Percentiles rank a stretch among this genome's conserved stretches.
These are phyloP conservation scores for Osmanthus fragrans DNA, from an alignment of 257 asterid genomes.

Conservation along the genomic window DNA sequence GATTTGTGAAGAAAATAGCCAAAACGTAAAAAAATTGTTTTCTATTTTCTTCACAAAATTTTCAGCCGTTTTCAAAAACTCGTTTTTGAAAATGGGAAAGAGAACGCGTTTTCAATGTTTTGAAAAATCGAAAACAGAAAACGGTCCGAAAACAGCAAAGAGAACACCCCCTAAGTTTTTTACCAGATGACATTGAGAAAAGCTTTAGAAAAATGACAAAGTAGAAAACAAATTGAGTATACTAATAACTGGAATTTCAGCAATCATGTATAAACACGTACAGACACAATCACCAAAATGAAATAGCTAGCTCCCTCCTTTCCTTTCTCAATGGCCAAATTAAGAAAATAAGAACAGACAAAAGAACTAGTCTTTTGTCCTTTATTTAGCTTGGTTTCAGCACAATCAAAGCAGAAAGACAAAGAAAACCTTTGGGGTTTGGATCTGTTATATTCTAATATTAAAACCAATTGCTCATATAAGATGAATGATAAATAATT, in stretches of 20 bases:
- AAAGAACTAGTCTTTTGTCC: background rate
- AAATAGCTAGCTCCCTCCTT: background rate
- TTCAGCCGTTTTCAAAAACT: too few relatives aligned
- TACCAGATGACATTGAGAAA: background rate
- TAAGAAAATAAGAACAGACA: background rate
- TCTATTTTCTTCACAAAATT: too few relatives aligned
- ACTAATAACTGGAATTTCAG: background rate
- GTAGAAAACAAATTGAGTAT: background rate
- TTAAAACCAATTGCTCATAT: background rate
- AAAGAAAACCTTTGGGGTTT: background rate
- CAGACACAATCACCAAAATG: background rate
- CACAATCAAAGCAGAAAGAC: background rate
- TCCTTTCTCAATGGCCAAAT: background rate
- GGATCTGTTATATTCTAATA: background rate
- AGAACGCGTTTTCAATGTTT: too few relatives aligned
- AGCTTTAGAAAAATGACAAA: background rate
- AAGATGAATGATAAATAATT: background rate
- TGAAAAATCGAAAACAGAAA: too few relatives aligned
- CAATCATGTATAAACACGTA: background rate
- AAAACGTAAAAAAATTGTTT: too few relatives aligned
- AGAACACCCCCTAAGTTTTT: too few relatives aligned
- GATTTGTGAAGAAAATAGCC: too few relatives aligned
- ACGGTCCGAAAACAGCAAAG: too few relatives aligned
- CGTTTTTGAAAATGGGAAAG: too few relatives aligned
- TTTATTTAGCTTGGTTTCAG: background rate